Percentiles rank a stretch among this genome's conserved stretches.
Conservation (phyloP, 139 green algal species). For the Micractinium sp. region DNA sequence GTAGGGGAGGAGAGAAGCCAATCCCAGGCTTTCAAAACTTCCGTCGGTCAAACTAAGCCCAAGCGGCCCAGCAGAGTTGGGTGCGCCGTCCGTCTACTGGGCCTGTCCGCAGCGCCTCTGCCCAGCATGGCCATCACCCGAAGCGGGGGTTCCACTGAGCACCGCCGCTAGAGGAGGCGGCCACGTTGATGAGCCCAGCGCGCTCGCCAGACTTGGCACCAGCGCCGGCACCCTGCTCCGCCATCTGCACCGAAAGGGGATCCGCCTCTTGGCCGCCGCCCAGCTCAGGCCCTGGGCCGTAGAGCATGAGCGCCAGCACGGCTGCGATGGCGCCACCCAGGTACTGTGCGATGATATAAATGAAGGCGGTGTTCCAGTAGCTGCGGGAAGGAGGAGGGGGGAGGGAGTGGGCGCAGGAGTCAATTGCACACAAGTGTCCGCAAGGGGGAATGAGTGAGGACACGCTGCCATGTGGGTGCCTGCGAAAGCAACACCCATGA, state of each 20-base stretch:
- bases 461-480: neutral
- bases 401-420: neutral
- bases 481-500: neutral
- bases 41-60: too few relatives aligned
- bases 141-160: neutral
- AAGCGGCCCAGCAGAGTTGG: too few relatives aligned
- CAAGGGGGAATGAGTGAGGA: neutral
- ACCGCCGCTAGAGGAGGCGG: neutral
- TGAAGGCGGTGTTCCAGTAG: slow-evolving; percentile 64
- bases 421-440: neutral
- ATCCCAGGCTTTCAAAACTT: too few relatives aligned
- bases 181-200: slow-evolving; percentile 18
- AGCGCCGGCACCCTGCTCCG: neutral
- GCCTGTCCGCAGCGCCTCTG: neutral
- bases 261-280: neutral
- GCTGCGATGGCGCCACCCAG: slow-evolving; percentile 67
- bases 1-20: too few relatives aligned
- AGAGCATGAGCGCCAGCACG: slow-evolving; percentile 68
- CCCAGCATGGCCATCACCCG: neutral
- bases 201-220: slow-evolving; percentile 18
- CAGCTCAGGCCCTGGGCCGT: slow-evolving; percentile 55
- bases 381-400: neutral
- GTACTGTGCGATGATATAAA: slow-evolving; percentile 77
- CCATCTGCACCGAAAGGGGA: slow-evolving; percentile 10
- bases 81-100: neutral